A percentile compares a stretch with the other conserved stretches of the same genome.
phyloP scores from a whole-genome alignment of 2,329 filamentous ascomycete species.

The Harringtonia aguacate region DNA sequence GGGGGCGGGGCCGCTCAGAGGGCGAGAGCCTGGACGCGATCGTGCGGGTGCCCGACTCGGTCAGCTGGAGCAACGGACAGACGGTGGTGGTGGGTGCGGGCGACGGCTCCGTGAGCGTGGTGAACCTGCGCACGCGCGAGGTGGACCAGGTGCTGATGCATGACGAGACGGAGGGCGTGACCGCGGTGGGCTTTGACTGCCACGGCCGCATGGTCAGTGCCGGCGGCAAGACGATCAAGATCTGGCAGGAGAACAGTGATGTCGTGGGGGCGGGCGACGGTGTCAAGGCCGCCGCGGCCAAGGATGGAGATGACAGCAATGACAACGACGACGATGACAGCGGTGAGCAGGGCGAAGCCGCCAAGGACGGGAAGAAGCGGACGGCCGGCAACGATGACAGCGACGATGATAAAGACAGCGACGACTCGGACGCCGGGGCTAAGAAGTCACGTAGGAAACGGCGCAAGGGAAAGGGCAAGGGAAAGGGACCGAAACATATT shows the following conservation, averaged over 20 bases:
- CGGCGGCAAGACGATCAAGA: constrained; percentile 75
- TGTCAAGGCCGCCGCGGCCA: too few relatives aligned
- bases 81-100: constrained; percentile 72
- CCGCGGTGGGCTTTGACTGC: constrained; percentile 74
- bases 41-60: constrained; percentile 56
- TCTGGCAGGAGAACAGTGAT: constrained; percentile 68
- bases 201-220: constrained; percentile 81
- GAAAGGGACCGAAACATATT: constrained; percentile 6
- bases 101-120: constrained; percentile 68
- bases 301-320: constrained; percentile 32
- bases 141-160: constrained; percentile 60
- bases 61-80: constrained; percentile 54
- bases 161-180: constrained; percentile 79
- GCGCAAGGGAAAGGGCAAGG: constrained; percentile 14
- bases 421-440: constrained; percentile 34
- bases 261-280: constrained; percentile 31
- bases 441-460: constrained; percentile 19
- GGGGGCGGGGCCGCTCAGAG: constrained; percentile 36
- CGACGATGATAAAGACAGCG: constrained; percentile 30
- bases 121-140: constrained; percentile 63
- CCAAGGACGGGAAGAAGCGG: constrained; percentile 14
- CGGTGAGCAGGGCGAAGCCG: constrained; percentile 31
- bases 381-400: constrained; percentile 29
- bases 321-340: constrained; percentile 30
- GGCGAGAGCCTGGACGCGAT: constrained; percentile 78